Percentiles rank a stretch among this genome's conserved stretches.
Conservation (phyloP, 2,329 filamentous ascomycete genomes). For the Aspergillus fijiensis region DNA sequence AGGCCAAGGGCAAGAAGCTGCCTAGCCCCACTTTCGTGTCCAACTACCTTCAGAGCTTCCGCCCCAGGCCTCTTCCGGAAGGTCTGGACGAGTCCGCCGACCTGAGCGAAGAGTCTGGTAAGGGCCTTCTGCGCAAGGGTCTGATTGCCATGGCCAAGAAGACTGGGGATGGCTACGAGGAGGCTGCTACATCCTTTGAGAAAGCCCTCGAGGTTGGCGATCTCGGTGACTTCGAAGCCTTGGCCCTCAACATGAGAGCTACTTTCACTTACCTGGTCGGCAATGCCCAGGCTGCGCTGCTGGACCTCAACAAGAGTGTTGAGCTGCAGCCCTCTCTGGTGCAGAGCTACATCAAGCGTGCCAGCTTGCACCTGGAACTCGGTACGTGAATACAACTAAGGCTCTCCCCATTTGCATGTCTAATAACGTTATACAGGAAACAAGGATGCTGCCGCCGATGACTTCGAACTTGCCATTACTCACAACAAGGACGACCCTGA, state of each 20-base stretch:
- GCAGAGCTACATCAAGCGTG: constrained; percentile 98
- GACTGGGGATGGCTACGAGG: constrained; percentile 87
- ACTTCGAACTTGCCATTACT: constrained; percentile 81
- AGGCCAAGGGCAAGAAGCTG: constrained; percentile 76
- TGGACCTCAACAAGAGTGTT: constrained; percentile 88
- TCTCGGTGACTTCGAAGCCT: constrained; percentile 78
- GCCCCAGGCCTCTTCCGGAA: constrained; percentile 72
- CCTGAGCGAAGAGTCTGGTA: constrained; percentile 72
- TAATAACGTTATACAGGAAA: constrained; percentile 58
- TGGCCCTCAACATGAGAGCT: constrained; percentile 94
- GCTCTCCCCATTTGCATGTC: constrained; percentile 9
- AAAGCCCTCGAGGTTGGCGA: constrained; percentile 80
- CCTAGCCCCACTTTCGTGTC: constrained; percentile 95
- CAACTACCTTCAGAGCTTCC: constrained; percentile 99
- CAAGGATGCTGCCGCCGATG: constrained; percentile 79
- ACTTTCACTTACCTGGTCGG: constrained; percentile 93
- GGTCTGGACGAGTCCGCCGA: constrained; percentile 82
- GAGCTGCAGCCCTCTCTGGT: constrained; percentile 84
- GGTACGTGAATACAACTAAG: constrained; percentile 52
- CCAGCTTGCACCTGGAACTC: constrained; percentile 94
- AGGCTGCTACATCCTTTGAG: constrained; percentile 82
- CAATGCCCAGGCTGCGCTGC: constrained; percentile 77
- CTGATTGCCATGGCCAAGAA: constrained; percentile 77
- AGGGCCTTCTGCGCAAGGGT: constrained; percentile 81
- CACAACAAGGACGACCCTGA: constrained; percentile 90